Evolutionary conservation across 495 filamentous ascomycete genomes (phyloP).

Genomic region (Xylaria grammica): DNA sequence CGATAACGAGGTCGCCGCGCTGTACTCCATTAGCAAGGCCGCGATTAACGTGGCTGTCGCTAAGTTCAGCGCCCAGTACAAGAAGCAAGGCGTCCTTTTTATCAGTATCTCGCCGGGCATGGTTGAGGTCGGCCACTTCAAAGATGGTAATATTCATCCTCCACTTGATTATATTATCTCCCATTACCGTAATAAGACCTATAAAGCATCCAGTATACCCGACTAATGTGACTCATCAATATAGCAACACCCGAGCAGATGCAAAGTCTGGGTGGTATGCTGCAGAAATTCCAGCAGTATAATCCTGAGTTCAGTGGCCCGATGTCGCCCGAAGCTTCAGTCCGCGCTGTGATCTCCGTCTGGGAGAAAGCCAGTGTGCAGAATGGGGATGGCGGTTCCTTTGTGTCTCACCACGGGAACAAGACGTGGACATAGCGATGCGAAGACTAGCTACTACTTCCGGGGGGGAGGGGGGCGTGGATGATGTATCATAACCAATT

Average conservation of each 20-base stretch:
- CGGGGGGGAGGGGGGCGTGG: too few relatives aligned
- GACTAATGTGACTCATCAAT: too few relatives aligned
- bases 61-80: constrained; percentile 54
- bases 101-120: constrained; percentile 56
- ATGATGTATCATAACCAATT: too few relatives aligned
- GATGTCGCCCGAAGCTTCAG: constrained; percentile 47
- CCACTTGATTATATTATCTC: background rate
- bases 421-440: too few relatives aligned
- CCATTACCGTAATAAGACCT: background rate
- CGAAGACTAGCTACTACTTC: too few relatives aligned
- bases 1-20: constrained; percentile 29
- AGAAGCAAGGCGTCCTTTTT: constrained; percentile 55
- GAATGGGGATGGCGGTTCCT: constrained; percentile 54
- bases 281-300: constrained; percentile 46
- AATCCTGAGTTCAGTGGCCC: constrained; percentile 58
- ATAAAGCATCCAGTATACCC: too few relatives aligned
- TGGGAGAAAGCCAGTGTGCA: constrained; percentile 54
- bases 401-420: too few relatives aligned
- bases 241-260: constrained; percentile 48
- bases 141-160: constrained; percentile 25
- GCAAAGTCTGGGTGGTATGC: constrained; percentile 31
- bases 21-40: constrained; percentile 48
- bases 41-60: constrained; percentile 50
- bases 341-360: constrained; percentile 43
- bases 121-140: constrained; percentile 42